phyloP scores from a whole-genome alignment of 768 basidiomycete species.

The Cystobasidium tubakii region DNA sequence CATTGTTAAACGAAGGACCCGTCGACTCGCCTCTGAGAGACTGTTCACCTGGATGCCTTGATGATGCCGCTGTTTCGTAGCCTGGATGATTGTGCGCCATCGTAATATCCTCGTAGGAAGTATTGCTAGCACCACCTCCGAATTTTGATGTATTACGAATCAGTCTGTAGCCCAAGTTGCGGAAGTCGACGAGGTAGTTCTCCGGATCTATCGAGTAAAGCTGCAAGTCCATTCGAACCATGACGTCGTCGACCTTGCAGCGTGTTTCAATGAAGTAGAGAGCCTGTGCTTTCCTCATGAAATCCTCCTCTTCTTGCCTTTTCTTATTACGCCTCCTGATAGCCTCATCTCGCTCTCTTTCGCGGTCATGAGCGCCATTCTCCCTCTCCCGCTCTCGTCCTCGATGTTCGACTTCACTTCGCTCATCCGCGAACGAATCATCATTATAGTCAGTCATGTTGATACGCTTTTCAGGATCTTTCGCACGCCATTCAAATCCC shows the following conservation, averaged over 20 bases:
- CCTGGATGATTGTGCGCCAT: background rate
- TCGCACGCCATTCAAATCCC: slow-evolving; percentile 97
- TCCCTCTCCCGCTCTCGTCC: background rate
- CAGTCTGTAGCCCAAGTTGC: slow-evolving; percentile 86
- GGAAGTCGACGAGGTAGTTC: slow-evolving; percentile 97
- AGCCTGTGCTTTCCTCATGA: slow-evolving; percentile 51
- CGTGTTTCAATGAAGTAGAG: slow-evolving; percentile 93
- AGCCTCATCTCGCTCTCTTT: slow-evolving; percentile 59
- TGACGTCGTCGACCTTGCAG: slow-evolving; percentile 79
- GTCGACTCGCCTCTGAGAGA: background rate
- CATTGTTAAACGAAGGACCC: background rate
- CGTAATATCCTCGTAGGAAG: slow-evolving; percentile 18
- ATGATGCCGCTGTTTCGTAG: background rate
- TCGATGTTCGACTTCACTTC: slow-evolving; percentile 45
- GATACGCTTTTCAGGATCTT: slow-evolving; percentile 61
- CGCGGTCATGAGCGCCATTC: slow-evolving; percentile 12
- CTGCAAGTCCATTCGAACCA: slow-evolving; percentile 96
- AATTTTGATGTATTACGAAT: slow-evolving; percentile 41
- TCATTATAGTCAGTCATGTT: slow-evolving; percentile 40
- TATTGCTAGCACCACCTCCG: slow-evolving; percentile 12
- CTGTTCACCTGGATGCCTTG: background rate
- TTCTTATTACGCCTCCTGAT: slow-evolving; percentile 53
- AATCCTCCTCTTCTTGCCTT: slow-evolving; percentile 47
- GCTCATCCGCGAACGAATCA: slow-evolving; percentile 41
- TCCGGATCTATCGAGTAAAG: slow-evolving; percentile 83